Percentiles rank a stretch among this genome's conserved stretches.
These are phyloP conservation scores for Balamuthia mandrillaris DNA, from an alignment of 208 protist genomes.

Conservation along the genomic window DNA sequence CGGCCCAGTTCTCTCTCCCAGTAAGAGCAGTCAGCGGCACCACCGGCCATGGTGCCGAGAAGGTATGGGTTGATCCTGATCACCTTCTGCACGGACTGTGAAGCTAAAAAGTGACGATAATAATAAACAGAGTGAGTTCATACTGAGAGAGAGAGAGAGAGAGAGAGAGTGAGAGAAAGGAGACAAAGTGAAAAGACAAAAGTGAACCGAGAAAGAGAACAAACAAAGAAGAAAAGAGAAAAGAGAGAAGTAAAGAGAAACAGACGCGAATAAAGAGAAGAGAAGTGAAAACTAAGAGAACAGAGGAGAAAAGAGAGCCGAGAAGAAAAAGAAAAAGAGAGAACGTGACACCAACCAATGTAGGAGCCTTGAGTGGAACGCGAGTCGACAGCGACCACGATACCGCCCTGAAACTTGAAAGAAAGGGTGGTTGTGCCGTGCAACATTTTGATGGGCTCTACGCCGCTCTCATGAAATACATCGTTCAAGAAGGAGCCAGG, in stretches of 20 bases:
- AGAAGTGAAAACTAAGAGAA: not conserved
- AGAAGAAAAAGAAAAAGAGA: not conserved
- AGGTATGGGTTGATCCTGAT: conserved; percentile 99
- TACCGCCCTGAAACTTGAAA: conserved; percentile 95
- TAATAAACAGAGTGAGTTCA: not conserved
- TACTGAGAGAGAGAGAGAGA: not conserved
- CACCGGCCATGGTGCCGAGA: conserved; percentile 98
- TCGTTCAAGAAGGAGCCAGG: not conserved
- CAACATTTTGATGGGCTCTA: conserved; percentile 53
- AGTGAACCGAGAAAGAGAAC: not conserved
- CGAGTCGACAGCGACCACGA: conserved; percentile 99
- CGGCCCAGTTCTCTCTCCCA: conserved; percentile 97
- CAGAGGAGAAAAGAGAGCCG: not conserved
- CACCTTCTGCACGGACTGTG: conserved; percentile 98
- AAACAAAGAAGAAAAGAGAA: not conserved
- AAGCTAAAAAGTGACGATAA: too few species aligned
- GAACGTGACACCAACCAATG: conserved; percentile 78
- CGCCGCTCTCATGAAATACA: not conserved
- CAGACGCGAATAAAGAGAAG: not conserved
- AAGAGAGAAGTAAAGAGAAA: not conserved
- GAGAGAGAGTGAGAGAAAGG: not conserved
- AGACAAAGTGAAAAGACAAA: not conserved
- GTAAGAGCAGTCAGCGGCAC: conserved; percentile 99
- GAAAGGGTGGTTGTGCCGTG: conserved; percentile 99
- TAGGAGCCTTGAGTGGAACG: conserved; percentile 96